phyloP scores from a whole-genome alignment of 73 alveolate species.

The Paramecium tetraurelia region DNA sequence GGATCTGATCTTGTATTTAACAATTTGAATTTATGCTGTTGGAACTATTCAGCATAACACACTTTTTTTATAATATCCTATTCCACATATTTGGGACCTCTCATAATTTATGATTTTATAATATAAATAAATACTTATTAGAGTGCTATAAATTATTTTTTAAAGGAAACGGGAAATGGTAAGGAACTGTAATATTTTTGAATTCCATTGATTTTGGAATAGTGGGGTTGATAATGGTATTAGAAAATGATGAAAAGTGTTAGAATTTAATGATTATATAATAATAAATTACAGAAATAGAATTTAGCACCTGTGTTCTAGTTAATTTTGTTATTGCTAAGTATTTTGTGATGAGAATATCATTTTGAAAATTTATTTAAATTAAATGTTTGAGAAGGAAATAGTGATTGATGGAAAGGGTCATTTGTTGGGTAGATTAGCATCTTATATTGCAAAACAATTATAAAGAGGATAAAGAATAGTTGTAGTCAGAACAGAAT shows the following conservation, averaged over 20 bases:
- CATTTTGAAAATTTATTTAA: not conserved
- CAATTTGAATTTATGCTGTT: not conserved
- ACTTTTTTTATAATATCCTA: not conserved
- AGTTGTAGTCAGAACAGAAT: constrained; percentile 92
- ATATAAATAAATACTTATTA: not conserved
- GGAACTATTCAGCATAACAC: not conserved
- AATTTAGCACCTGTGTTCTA: not conserved
- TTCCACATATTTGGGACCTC: constrained; percentile 13
- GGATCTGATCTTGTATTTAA: constrained; percentile 1
- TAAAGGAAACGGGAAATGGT: not conserved
- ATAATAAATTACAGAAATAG: not conserved
- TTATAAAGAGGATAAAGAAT: constrained; percentile 90
- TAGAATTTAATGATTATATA: not conserved
- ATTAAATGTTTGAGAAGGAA: constrained; percentile 87
- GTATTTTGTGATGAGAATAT: not conserved
- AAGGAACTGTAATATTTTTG: not conserved
- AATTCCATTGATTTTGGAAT: not conserved
- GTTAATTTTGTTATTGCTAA: not conserved
- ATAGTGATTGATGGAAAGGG: constrained; percentile 97
- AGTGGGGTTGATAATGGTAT: not conserved
- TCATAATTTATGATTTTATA: constrained; percentile 3
- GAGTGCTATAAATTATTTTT: not conserved
- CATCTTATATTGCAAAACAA: constrained; percentile 97
- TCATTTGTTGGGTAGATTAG: constrained; percentile 98
- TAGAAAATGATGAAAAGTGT: not conserved